A percentile compares a stretch with the other conserved stretches of the same genome.
Evolutionary conservation across 306 rosid species (phyloP).

Genomic region (Lagenaria siceraria): DNA sequence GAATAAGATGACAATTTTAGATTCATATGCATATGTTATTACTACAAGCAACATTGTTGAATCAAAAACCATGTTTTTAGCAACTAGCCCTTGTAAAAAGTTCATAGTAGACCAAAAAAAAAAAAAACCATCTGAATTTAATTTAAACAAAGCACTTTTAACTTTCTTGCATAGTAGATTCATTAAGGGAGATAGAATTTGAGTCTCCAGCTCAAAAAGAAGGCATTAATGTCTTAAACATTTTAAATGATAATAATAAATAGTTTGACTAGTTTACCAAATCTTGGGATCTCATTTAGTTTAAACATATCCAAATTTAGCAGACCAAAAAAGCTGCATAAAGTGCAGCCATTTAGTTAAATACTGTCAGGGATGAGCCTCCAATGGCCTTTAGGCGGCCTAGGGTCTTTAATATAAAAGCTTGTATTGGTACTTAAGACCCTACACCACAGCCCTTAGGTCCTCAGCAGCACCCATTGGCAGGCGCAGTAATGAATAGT

Average conservation of each 20-base stretch:
- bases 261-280: not conserved
- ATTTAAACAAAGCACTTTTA: not conserved
- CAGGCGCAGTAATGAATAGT: not conserved
- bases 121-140: not conserved
- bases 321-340: not conserved
- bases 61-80: not conserved
- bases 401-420: slow-evolving; percentile 1
- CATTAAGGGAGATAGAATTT: not conserved
- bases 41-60: not conserved
- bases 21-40: not conserved
- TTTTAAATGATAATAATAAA: not conserved
- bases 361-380: not conserved
- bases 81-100: not conserved
- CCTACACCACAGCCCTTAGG: slow-evolving; percentile 9
- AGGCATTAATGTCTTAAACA: not conserved
- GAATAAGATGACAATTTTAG: not conserved
- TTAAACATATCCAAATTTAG: not conserved
- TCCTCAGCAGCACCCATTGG: not conserved
- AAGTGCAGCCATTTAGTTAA: not conserved
- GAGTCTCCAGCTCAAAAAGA: not conserved
- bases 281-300: not conserved
- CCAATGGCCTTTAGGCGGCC: not conserved
- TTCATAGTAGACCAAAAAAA: not conserved
- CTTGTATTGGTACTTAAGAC: not conserved
- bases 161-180: not conserved